Evolutionary conservation across 495 filamentous ascomycete species (phyloP).

Genomic region (Aspergillus leporis): DNA sequence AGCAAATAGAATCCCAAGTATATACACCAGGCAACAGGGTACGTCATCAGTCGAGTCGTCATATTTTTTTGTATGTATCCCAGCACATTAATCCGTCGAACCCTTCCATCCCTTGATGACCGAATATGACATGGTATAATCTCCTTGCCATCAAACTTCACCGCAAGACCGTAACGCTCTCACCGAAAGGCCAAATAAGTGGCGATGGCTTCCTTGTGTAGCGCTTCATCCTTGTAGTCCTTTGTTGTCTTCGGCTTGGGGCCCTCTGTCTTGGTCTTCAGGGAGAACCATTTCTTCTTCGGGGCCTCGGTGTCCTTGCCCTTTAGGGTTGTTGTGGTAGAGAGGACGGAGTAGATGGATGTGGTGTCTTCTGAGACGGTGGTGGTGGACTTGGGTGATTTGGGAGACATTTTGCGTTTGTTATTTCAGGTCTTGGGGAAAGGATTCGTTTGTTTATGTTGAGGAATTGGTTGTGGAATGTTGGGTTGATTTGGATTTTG

Average conservation of each 20-base stretch:
- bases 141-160: conserved; percentile 5
- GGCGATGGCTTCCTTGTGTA: conserved; percentile 35
- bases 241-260: conserved; percentile 12
- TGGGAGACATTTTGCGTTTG: conserved; percentile 19
- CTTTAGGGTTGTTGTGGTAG: conserved; percentile 33
- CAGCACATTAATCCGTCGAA: not conserved
- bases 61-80: not conserved
- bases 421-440: not conserved
- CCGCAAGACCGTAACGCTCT: too few relatives aligned
- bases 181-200: conserved; percentile 33
- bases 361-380: conserved; percentile 22
- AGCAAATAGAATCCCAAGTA: not conserved
- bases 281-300: conserved; percentile 32
- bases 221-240: conserved; percentile 10
- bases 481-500: not conserved
- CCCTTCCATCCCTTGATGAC: not conserved
- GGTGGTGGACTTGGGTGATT: conserved; percentile 21
- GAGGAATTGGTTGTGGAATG: not conserved
- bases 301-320: conserved; percentile 14
- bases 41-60: not conserved
- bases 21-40: not conserved
- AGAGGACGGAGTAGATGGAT: conserved; percentile 30
- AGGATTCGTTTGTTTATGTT: not conserved
- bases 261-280: conserved; percentile 10
- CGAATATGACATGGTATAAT: not conserved